These are phyloP conservation scores for Solanum microdontum DNA, from an alignment of 257 asterid species.

Conservation along the genomic window DNA sequence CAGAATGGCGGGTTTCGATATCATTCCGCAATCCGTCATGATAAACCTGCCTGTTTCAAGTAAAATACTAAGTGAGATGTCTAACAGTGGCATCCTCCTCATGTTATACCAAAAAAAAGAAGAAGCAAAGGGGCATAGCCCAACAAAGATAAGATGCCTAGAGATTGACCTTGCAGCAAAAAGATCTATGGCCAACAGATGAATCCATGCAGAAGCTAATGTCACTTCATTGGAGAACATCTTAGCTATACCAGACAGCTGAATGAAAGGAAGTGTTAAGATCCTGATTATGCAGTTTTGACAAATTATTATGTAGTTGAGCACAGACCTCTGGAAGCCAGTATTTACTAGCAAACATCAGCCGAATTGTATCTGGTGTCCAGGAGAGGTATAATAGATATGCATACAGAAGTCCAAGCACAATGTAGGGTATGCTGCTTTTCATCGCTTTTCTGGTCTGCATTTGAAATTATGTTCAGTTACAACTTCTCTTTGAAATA, in stretches of 20 bases:
- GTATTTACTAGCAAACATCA: constrained; percentile 68
- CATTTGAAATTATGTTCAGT: neutral
- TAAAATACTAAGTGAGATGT: neutral
- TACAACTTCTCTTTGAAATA: neutral
- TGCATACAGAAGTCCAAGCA: constrained; percentile 56
- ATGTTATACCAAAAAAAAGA: neutral
- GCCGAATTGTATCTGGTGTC: constrained; percentile 65
- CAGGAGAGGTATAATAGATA: constrained; percentile 67
- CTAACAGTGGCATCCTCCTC: neutral
- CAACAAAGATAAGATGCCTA: neutral
- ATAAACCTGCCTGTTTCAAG: constrained; percentile 59
- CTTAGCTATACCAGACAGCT: constrained; percentile 75
- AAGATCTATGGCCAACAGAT: constrained; percentile 68
- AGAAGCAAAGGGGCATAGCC: neutral
- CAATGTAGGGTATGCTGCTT: constrained; percentile 54
- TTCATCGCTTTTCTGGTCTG: constrained; percentile 58
- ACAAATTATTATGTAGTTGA: neutral
- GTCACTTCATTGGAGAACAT: constrained; percentile 82
- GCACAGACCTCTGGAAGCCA: constrained; percentile 79
- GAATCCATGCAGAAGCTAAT: constrained; percentile 93
- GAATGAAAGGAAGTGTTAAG: neutral
- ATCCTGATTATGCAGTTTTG: neutral
- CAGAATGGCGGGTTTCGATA: constrained; percentile 80
- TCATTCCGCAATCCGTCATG: constrained; percentile 61
- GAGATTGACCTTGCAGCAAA: constrained; percentile 68